phyloP scores from a whole-genome alignment of 2,329 filamentous ascomycete species.

The Fusarium circinatum region DNA sequence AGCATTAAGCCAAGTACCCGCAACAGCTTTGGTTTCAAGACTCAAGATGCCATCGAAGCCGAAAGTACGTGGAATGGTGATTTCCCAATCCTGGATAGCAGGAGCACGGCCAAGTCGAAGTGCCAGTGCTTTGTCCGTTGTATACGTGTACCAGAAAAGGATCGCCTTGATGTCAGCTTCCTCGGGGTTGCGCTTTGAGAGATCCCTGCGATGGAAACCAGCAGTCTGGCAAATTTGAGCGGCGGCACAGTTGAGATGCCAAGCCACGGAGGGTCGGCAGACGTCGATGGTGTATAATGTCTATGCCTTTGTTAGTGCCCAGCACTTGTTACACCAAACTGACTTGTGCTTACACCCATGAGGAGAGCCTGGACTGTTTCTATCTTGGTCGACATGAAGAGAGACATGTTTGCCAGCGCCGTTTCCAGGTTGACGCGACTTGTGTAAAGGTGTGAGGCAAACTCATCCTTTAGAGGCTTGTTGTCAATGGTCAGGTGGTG shows the following conservation, averaged over 20 bases:
- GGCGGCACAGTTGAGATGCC: constrained; percentile 69
- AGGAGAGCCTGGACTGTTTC: constrained; percentile 68
- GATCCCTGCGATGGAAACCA: constrained; percentile 64
- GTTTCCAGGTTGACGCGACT: constrained; percentile 63
- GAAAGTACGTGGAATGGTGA: constrained; percentile 59
- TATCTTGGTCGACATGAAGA: constrained; percentile 65
- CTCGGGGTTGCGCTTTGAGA: constrained; percentile 46
- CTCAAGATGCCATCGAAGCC: constrained; percentile 55
- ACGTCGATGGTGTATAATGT: constrained; percentile 70
- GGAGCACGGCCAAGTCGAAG: constrained; percentile 68
- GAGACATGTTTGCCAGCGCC: constrained; percentile 60
- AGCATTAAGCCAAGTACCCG: constrained; percentile 64
- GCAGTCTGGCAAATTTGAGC: constrained; percentile 70
- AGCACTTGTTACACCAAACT: background rate
- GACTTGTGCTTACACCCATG: constrained; percentile 60
- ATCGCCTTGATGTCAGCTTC: constrained; percentile 51
- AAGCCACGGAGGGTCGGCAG: constrained; percentile 71
- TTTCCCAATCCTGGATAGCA: constrained; percentile 68
- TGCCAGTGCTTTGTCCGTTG: constrained; percentile 67
- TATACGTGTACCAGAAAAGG: constrained; percentile 65
- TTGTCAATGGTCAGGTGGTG: constrained; percentile 50
- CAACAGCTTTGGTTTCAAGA: constrained; percentile 51
- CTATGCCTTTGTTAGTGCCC: constrained; percentile 48
- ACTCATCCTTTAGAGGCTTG: constrained; percentile 47
- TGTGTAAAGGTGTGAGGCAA: constrained; percentile 51